phyloP scores from a whole-genome alignment of 805 yeast species.

The Lipomyces sp. region DNA sequence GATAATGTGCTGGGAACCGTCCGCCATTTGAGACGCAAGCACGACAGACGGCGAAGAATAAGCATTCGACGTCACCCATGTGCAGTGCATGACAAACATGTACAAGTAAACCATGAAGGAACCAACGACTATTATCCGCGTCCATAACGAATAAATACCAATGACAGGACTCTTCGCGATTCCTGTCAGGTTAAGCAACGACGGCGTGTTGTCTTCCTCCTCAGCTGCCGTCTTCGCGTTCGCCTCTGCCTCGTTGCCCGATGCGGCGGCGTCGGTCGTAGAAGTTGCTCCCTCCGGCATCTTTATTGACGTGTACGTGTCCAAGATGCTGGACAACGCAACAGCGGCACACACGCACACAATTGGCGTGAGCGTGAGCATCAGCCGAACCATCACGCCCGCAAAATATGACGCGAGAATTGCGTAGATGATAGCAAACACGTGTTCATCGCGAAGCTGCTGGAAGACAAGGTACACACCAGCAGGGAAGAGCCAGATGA shows the following conservation, averaged over 20 bases:
- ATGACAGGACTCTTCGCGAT: slow-evolving; percentile 14
- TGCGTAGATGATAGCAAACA: slow-evolving; percentile 84
- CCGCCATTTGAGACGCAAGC: slow-evolving; percentile 74
- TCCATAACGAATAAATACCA: slow-evolving; percentile 35
- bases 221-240: neutral
- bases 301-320: slow-evolving; percentile 62
- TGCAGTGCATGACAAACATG: slow-evolving; percentile 87
- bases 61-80: slow-evolving; percentile 94
- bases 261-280: neutral
- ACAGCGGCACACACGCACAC: slow-evolving; percentile 92
- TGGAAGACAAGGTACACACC: slow-evolving; percentile 89
- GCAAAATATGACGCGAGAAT: slow-evolving; percentile 97
- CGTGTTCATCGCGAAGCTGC: slow-evolving; percentile 86
- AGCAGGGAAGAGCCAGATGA: slow-evolving; percentile 98
- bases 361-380: slow-evolving; percentile 94
- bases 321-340: slow-evolving; percentile 79
- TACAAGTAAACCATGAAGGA: slow-evolving; percentile 71
- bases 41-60: slow-evolving; percentile 98
- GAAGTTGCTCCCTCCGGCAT: slow-evolving; percentile 35
- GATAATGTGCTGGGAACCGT: slow-evolving; percentile 78
- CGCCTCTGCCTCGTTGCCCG: slow-evolving; percentile 3
- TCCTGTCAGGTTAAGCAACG: slow-evolving; percentile 7
- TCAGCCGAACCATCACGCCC: slow-evolving; percentile 97
- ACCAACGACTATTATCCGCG: slow-evolving; percentile 60
- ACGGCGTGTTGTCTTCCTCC: neutral